Conservation (phyloP, 139 green algal genomes). For the Pleodorina starrii region DNA sequence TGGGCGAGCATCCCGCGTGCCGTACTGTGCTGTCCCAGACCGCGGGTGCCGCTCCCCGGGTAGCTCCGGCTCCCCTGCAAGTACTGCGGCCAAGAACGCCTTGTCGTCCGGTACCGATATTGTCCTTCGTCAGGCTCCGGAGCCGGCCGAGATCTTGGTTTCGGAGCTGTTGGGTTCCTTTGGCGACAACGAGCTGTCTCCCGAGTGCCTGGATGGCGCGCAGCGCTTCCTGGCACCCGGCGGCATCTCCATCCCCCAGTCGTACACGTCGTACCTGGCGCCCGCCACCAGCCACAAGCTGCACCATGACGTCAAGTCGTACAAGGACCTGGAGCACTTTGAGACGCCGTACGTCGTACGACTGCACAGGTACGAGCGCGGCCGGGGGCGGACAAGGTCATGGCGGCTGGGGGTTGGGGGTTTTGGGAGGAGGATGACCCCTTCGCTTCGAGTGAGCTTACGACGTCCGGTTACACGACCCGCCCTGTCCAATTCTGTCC, state of each 20-base stretch:
- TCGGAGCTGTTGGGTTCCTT: slow-evolving; percentile 97
- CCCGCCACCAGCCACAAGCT: slow-evolving; percentile 90
- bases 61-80: no score
- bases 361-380: slow-evolving; percentile 75
- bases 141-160: slow-evolving; percentile 93
- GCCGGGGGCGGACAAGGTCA: not conserved
- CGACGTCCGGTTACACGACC: no score
- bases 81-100: no score
- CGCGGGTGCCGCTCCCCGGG: no score
- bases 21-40: no score
- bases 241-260: slow-evolving; percentile 31
- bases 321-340: slow-evolving; percentile 91
- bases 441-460: no score
- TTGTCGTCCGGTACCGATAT: no score
- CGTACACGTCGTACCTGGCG: slow-evolving; percentile 86
- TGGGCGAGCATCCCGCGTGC: no score
- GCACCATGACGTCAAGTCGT: slow-evolving; percentile 78
- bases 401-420: not conserved
- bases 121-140: slow-evolving; percentile 65
- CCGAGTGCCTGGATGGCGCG: slow-evolving; percentile 86
- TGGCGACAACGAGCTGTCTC: slow-evolving; percentile 98
- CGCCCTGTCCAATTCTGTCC: no score
- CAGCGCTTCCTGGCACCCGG: slow-evolving; percentile 89
- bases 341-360: slow-evolving; percentile 98
- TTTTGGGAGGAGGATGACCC: not conserved